These are phyloP conservation scores for Crinitomyces ghanaensis DNA, from an alignment of 805 yeast species.

Conservation along the genomic window DNA sequence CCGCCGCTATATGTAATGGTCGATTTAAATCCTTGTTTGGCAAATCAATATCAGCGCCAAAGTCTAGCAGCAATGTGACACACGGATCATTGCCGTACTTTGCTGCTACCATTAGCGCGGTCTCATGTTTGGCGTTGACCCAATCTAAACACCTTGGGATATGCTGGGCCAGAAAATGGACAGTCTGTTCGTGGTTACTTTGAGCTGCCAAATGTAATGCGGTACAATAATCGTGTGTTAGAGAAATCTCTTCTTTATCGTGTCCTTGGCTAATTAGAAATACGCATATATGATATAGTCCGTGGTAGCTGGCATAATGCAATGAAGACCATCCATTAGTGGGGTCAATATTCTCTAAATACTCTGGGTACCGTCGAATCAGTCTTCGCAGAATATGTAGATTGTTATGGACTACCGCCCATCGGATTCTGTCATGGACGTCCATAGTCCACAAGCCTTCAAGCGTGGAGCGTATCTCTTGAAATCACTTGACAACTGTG, in stretches of 20 bases:
- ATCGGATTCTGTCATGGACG: constrained; percentile 45
- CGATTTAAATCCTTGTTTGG: constrained; percentile 70
- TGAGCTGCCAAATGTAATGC: constrained; percentile 61
- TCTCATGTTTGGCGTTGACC: constrained; percentile 35
- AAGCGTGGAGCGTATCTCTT: too few relatives aligned
- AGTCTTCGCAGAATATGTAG: constrained; percentile 52
- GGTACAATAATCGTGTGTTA: constrained; percentile 45
- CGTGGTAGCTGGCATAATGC: constrained; percentile 70
- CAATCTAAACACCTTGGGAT: constrained; percentile 49
- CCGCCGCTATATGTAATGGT: constrained; percentile 74
- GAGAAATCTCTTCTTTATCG: constrained; percentile 38
- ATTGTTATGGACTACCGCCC: constrained; percentile 54
- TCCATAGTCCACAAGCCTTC: constrained; percentile 6
- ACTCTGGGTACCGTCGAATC: constrained; percentile 54
- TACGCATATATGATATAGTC: constrained; percentile 57
- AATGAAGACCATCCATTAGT: constrained; percentile 70
- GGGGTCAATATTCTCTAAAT: constrained; percentile 59
- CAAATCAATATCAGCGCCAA: constrained; percentile 66
- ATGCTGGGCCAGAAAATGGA: constrained; percentile 61
- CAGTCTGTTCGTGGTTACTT: constrained; percentile 56
- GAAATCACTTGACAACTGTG: too few relatives aligned
- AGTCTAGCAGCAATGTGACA: constrained; percentile 49
- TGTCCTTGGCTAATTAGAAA: constrained; percentile 44
- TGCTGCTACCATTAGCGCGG: constrained; percentile 55
- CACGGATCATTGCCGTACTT: constrained; percentile 50